Percentiles rank a stretch among this genome's conserved stretches.
Conservation (phyloP, 768 basidiomycete species). For the Lentinus brumalis region DNA sequence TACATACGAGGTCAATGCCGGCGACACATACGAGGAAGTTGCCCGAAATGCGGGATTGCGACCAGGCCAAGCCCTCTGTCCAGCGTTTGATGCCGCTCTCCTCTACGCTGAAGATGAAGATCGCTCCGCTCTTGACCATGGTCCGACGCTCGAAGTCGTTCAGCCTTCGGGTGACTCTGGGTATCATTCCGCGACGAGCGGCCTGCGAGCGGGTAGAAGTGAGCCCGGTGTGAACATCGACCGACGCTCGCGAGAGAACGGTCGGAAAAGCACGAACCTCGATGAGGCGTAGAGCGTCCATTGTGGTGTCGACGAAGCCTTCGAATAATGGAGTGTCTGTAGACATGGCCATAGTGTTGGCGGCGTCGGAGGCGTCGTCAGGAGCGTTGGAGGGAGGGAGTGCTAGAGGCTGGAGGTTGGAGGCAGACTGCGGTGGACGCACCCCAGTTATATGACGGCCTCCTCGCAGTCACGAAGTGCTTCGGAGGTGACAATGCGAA, state of each 20-base stretch:
- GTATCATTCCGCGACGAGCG: conserved; percentile 75
- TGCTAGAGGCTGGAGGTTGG: conserved; percentile 1
- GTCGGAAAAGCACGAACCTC: conserved; percentile 12
- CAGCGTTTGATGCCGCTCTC: conserved; percentile 88
- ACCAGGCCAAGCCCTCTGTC: conserved; percentile 82
- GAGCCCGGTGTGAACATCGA: conserved; percentile 1
- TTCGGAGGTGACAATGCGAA: conserved; percentile 19
- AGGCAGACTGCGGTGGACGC: background rate
- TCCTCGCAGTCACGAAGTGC: conserved; percentile 7
- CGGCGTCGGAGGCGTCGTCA: background rate
- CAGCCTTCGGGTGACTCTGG: conserved; percentile 79
- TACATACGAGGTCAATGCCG: background rate
- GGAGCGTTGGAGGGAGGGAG: background rate
- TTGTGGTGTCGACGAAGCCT: conserved; percentile 81
- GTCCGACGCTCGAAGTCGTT: conserved; percentile 75
- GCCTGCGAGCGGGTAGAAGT: conserved; percentile 47
- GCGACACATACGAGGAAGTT: conserved; percentile 70
- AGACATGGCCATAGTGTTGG: conserved; percentile 17
- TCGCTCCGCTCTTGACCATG: conserved; percentile 59
- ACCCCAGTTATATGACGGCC: conserved; percentile 10
- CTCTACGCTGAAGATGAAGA: conserved; percentile 88
- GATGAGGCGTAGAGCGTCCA: conserved; percentile 80
- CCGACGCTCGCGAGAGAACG: background rate
- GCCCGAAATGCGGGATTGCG: conserved; percentile 80
- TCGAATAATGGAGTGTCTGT: conserved; percentile 57